phyloP scores from a whole-genome alignment of 805 yeast species.

The Wickerhamiella kazuoi region DNA sequence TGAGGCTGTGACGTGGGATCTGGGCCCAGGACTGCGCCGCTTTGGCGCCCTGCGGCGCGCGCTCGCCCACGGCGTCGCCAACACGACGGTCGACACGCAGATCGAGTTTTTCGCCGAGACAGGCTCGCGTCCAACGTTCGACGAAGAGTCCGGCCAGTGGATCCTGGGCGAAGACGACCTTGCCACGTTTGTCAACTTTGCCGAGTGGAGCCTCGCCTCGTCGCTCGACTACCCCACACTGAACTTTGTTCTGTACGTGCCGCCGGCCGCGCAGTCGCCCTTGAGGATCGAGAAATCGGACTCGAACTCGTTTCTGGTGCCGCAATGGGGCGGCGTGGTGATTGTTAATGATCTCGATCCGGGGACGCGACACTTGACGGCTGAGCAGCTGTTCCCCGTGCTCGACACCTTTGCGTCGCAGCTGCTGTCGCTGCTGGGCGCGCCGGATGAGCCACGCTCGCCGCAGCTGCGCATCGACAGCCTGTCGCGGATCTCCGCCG shows the following conservation, averaged over 20 bases:
- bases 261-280: constrained; percentile 32
- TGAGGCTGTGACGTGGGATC: constrained; percentile 54
- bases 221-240: constrained; percentile 45
- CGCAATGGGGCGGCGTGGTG: constrained; percentile 79
- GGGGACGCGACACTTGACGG: constrained; percentile 9
- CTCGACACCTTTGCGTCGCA: constrained; percentile 61
- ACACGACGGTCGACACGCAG: constrained; percentile 65
- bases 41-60: constrained; percentile 39
- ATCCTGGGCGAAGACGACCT: constrained; percentile 35
- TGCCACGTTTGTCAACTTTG: constrained; percentile 63
- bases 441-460: constrained; percentile 40
- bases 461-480: constrained; percentile 44
- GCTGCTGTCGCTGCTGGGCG: constrained; percentile 53
- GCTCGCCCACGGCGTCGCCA: constrained; percentile 37
- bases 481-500: constrained; percentile 39
- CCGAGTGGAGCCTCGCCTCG: constrained; percentile 60
- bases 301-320: constrained; percentile 52
- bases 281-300: constrained; percentile 28
- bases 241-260: constrained; percentile 54
- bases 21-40: constrained; percentile 33
- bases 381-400: constrained; percentile 34
- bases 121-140: constrained; percentile 8
- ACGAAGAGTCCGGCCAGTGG: constrained; percentile 14
- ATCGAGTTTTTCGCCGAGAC: constrained; percentile 48
- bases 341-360: constrained; percentile 25